Percentiles rank a stretch among this genome's conserved stretches.
phyloP scores from a whole-genome alignment of 495 filamentous ascomycete genomes.

The Melanomma pulvis-pyrius region DNA sequence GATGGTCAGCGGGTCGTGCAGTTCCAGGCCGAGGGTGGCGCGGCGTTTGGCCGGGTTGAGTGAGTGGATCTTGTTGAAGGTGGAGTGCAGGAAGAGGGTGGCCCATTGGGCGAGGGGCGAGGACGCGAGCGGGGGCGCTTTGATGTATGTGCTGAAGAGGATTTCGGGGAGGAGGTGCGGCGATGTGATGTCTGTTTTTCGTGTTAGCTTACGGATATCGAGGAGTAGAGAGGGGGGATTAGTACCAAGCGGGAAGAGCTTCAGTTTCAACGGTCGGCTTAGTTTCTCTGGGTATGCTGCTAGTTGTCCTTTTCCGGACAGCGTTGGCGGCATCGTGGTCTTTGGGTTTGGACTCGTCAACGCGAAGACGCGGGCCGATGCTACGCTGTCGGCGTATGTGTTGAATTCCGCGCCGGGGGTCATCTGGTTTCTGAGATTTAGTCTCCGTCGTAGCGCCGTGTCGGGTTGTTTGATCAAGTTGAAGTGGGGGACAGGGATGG shows the following conservation, averaged over 20 bases:
- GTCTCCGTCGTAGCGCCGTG: slow-evolving; percentile 35
- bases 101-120: slow-evolving; percentile 86
- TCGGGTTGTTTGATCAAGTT: slow-evolving; percentile 41
- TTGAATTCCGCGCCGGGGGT: slow-evolving; percentile 58
- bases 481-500: slow-evolving; percentile 35
- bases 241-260: slow-evolving; percentile 73
- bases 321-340: slow-evolving; percentile 66
- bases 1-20: slow-evolving; percentile 88
- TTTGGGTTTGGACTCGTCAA: slow-evolving; percentile 78
- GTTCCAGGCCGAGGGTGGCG: slow-evolving; percentile 61
- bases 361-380: slow-evolving; percentile 85
- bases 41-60: slow-evolving; percentile 58
- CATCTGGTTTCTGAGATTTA: slow-evolving; percentile 48
- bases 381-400: slow-evolving; percentile 54
- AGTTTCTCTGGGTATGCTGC: slow-evolving; percentile 69
- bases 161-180: slow-evolving; percentile 67
- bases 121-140: slow-evolving; percentile 54
- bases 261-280: slow-evolving; percentile 68
- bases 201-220: not conserved
- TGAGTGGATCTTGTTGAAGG: slow-evolving; percentile 71
- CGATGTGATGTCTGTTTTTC: slow-evolving; percentile 68
- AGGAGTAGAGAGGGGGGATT: not conserved
- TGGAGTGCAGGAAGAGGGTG: slow-evolving; percentile 71
- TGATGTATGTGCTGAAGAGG: slow-evolving; percentile 59
- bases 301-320: slow-evolving; percentile 44